Conservation (phyloP, 495 filamentous ascomycete genomes). For the Xylaria acuta region DNA sequence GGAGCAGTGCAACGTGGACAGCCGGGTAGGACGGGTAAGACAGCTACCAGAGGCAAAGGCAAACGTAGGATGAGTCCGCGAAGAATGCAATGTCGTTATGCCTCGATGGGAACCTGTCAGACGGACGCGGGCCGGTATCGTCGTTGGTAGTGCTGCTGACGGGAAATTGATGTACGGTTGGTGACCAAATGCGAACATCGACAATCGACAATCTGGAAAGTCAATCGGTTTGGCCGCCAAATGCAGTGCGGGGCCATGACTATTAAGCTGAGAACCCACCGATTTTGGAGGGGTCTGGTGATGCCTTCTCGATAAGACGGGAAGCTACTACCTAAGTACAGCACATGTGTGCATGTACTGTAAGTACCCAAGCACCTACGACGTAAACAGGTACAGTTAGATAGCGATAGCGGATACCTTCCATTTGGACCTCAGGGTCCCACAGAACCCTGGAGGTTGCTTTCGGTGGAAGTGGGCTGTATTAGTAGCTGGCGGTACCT, state of each 20-base stretch:
- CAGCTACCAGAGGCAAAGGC: background rate
- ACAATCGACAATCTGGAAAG: background rate
- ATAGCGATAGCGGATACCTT: slow-evolving; percentile 9
- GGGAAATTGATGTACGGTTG: background rate
- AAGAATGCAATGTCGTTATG: background rate
- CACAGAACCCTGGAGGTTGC: background rate
- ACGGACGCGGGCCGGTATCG: background rate
- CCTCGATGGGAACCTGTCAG: background rate
- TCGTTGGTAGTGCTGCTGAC: background rate
- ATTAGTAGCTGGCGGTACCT: background rate
- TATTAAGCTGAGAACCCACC: background rate
- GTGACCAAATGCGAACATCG: background rate
- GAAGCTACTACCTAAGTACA: too few relatives aligned
- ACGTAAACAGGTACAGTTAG: background rate
- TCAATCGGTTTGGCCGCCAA: background rate
- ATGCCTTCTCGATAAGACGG: slow-evolving; percentile 4
- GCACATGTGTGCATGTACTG: background rate
- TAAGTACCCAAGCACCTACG: background rate
- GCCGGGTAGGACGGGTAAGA: background rate
- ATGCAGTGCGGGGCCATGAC: slow-evolving; percentile 21
- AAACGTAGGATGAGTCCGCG: background rate
- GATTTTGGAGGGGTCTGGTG: slow-evolving; percentile 14
- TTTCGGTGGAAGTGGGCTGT: slow-evolving; percentile 8
- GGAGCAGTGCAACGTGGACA: slow-evolving; percentile 17
- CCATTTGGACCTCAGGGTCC: background rate